These are phyloP conservation scores for Craterostigma plantagineum DNA, from an alignment of 257 asterid genomes.

Conservation along the genomic window DNA sequence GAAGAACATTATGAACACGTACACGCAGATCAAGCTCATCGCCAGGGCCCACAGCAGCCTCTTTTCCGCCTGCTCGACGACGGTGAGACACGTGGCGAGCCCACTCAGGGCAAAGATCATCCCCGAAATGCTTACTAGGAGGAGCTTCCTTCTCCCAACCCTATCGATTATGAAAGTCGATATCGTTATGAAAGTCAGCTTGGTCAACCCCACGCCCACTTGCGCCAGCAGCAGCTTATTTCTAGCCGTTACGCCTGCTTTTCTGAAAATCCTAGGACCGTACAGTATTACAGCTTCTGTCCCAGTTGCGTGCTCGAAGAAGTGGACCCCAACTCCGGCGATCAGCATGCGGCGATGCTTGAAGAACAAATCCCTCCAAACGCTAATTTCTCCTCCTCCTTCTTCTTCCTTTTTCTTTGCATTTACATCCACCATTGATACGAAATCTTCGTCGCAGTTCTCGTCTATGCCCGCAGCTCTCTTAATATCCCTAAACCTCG, in stretches of 20 bases:
- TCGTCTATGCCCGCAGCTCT: constrained; percentile 33
- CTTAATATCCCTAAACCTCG: constrained; percentile 27
- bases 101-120: constrained; percentile 37
- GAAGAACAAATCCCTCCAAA: constrained; percentile 27
- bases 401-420: not conserved
- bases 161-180: constrained; percentile 41
- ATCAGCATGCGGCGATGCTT: constrained; percentile 38
- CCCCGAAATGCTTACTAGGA: constrained; percentile 34
- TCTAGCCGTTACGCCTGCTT: constrained; percentile 33
- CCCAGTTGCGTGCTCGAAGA: constrained; percentile 64
- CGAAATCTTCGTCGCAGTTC: constrained; percentile 19
- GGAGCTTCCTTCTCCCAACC: constrained; percentile 39
- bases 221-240: constrained; percentile 30
- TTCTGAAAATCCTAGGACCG: constrained; percentile 39
- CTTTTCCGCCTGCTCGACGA: constrained; percentile 17
- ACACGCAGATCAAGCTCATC: constrained; percentile 29
- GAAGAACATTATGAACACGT: constrained; percentile 32
- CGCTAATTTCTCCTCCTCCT: constrained; percentile 8
- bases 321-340: constrained; percentile 50
- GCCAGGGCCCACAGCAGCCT: constrained; percentile 33
- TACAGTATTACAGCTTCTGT: constrained; percentile 47
- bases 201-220: constrained; percentile 45
- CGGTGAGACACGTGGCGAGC: constrained; percentile 33
- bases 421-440: constrained; percentile 12
- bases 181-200: constrained; percentile 24